phyloP scores from a whole-genome alignment of 306 rosid species.

The Vigna radiata region DNA sequence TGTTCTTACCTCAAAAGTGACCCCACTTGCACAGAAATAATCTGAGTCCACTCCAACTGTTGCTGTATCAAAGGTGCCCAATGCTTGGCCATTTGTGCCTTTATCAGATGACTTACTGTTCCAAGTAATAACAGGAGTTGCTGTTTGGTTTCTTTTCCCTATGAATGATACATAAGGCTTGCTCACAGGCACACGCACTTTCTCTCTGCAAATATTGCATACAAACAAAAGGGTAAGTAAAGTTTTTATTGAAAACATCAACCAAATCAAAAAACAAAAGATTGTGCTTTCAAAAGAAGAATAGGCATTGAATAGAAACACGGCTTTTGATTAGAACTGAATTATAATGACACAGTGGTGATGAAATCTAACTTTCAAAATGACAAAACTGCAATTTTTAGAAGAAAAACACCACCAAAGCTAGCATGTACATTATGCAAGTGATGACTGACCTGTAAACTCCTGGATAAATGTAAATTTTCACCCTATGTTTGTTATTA shows the following conservation, averaged over 20 bases:
- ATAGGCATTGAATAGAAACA: not conserved
- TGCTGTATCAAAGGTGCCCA: conserved; percentile 82
- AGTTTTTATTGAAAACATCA: not conserved
- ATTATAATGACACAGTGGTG: not conserved
- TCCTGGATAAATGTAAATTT: conserved; percentile 84
- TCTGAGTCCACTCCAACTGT: conserved; percentile 79
- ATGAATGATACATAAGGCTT: conserved; percentile 88
- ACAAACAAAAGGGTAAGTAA: not conserved
- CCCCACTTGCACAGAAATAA: conserved; percentile 78
- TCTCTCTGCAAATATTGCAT: conserved; percentile 70
- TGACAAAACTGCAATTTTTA: not conserved
- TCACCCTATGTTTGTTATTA: conserved; percentile 61
- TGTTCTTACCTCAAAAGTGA: conserved; percentile 75
- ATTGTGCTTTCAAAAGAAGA: conserved; percentile 9
- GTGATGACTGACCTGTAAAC: conserved; percentile 67
- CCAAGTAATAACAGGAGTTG: conserved; percentile 70
- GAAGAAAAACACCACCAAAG: not conserved
- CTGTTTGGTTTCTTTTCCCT: conserved; percentile 56
- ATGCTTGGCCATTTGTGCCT: conserved; percentile 55
- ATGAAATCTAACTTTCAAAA: not conserved
- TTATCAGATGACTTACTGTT: conserved; percentile 80
- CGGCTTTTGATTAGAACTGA: conserved; percentile 1
- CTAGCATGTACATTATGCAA: not conserved
- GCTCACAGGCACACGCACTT: conserved; percentile 65
- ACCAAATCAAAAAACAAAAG: not conserved